Evolutionary conservation across 2,329 filamentous ascomycete species (phyloP), one percentile per base, ranked within the genome.

Genomic region (Knufia fluminis): DNA sequence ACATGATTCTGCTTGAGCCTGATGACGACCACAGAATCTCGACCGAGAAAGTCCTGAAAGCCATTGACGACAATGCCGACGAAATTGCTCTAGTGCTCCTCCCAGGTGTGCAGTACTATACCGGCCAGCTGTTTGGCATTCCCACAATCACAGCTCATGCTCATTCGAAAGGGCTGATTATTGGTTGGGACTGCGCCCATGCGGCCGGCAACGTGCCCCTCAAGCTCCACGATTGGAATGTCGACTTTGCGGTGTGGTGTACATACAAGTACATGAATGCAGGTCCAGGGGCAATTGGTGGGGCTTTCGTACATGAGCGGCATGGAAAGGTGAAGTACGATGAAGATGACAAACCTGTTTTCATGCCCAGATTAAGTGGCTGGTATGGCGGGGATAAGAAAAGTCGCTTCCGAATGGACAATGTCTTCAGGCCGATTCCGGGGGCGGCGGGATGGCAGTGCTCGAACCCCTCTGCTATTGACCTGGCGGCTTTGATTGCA

Each of bases 241-340:
- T 94, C 23, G 90, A 95, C 65, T 94, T 94, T 61, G 89, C 90
- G 12, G 85, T 79, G 50, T 95, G 89, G 89, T 95, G 89, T 68
- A 90, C 83, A n/a, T 96, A 95, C 75, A 96, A 95, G 70, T 95
- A 95, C 69, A 77, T 94, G 64, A 94, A 94, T 63, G 81, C 83
- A 19, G 89, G 89, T 0, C 87, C 89, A 0, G 89, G 89, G 3
- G 77, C 82, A 16, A 94, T 94, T 57, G 87, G 80, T 1, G 88
- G 85, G 0, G 72, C 83, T 1, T 95, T 89, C 57, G 84, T 95
- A 9, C 86, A 95, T 65, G 79, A 86, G 61, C 74, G 71, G 33
- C 85, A 94, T 62, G 80, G 83, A 33, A 65, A 65, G 19, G 80
- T 86, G 9, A 66, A 41, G 14, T 44, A 23, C 16, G 42, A 57